Percentiles rank a stretch among this genome's conserved stretches.
Conservation (phyloP, 371 early-diverging fungal species). For the Haplosporangium sp. region DNA sequence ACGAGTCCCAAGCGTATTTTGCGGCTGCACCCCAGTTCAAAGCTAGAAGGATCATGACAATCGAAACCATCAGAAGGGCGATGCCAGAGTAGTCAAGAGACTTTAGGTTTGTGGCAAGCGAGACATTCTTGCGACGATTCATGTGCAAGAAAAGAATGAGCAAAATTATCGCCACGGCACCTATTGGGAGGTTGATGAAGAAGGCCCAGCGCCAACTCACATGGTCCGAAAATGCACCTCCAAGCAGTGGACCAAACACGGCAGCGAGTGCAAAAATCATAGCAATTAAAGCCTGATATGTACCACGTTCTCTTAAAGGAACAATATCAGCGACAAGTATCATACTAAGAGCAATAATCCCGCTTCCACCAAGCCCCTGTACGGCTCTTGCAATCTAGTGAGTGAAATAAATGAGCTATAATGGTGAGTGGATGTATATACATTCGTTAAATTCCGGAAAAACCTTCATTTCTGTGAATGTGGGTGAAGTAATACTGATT, state of each 20-base stretch:
- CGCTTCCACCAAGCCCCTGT: constrained; percentile 87
- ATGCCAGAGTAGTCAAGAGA: constrained; percentile 57
- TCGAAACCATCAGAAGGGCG: constrained; percentile 60
- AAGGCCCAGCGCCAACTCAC: constrained; percentile 73
- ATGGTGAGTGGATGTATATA: no score
- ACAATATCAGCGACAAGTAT: constrained; percentile 81
- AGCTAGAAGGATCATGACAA: constrained; percentile 73
- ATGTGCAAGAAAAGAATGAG: constrained; percentile 67
- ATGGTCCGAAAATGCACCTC: constrained; percentile 79
- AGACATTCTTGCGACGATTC: constrained; percentile 59
- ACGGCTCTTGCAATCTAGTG: constrained; percentile 71
- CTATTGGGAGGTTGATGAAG: constrained; percentile 82
- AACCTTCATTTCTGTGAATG: not conserved
- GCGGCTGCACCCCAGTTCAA: constrained; percentile 80
- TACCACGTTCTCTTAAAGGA: constrained; percentile 61
- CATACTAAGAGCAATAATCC: constrained; percentile 75
- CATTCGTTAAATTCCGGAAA: not conserved
- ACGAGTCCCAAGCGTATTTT: constrained; percentile 67
- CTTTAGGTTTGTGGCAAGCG: constrained; percentile 57
- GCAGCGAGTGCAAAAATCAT: constrained; percentile 69
- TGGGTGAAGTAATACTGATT: not conserved
- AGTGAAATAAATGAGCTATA: constrained; percentile 7
- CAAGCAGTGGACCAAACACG: constrained; percentile 79
- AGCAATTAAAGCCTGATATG: constrained; percentile 66
- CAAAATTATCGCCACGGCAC: constrained; percentile 64